phyloP scores from a whole-genome alignment of 139 green algal species.

The Coccomyxa sp. region DNA sequence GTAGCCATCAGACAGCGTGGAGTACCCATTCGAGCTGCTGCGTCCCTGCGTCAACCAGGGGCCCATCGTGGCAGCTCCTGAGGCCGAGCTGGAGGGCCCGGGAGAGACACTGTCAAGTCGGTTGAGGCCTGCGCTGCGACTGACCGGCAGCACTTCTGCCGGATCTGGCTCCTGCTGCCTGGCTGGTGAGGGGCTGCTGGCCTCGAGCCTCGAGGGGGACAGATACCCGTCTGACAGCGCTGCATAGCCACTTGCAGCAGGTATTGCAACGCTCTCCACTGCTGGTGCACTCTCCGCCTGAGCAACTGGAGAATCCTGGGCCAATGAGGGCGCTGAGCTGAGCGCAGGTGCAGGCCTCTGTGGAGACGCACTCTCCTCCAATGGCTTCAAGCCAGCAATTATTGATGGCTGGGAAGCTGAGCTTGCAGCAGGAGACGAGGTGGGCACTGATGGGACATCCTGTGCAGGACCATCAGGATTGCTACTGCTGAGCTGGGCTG shows the following conservation, averaged over 20 bases:
- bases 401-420: neutral
- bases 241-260: conserved; percentile 4
- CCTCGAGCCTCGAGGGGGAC: neutral
- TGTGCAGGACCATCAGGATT: no score
- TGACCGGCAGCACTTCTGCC: neutral
- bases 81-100: neutral
- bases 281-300: neutral
- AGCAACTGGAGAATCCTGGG: neutral
- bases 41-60: neutral
- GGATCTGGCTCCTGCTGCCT: neutral
- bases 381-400: neutral
- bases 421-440: neutral
- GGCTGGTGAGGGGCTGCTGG: neutral
- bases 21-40: neutral
- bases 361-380: neutral
- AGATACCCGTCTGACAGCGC: conserved; percentile 19
- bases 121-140: neutral
- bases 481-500: neutral
- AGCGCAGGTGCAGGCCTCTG: neutral
- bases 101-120: neutral
- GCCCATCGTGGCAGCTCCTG: neutral
- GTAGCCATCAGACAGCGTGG: neutral
- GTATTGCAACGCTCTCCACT: neutral
- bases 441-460: neutral
- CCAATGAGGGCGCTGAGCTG: neutral